phyloP scores from a whole-genome alignment of 345 rosid genomes.

The Salix purpurea region DNA sequence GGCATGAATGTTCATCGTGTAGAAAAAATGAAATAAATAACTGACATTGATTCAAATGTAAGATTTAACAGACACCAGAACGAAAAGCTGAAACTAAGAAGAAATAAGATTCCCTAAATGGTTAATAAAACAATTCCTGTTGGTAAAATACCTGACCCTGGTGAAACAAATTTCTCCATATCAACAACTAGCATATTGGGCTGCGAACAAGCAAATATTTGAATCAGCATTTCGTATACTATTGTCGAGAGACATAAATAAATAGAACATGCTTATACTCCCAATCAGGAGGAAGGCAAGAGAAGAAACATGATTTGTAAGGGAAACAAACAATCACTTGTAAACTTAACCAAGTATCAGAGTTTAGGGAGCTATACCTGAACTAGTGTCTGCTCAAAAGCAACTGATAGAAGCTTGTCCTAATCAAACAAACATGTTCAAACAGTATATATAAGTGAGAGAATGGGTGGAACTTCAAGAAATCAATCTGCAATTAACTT shows the following conservation, averaged over 20 bases:
- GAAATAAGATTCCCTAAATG: neutral
- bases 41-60: no score
- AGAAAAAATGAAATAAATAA: no score
- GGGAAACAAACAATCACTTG: neutral
- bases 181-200: constrained; percentile 98
- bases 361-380: constrained; percentile 18
- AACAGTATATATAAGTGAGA: neutral
- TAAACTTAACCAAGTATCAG: neutral
- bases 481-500: constrained; percentile 1
- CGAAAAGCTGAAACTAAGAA: no score
- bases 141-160: constrained; percentile 45
- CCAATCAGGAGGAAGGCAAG: neutral
- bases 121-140: neutral
- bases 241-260: neutral
- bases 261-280: neutral
- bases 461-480: constrained; percentile 6
- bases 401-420: constrained; percentile 86
- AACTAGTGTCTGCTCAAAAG: constrained; percentile 75
- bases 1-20: no score
- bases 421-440: constrained; percentile 26
- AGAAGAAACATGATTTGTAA: neutral
- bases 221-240: neutral
- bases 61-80: neutral
- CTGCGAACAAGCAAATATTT: constrained; percentile 37
- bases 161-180: constrained; percentile 69